Evolutionary conservation across 2,329 filamentous ascomycete species (phyloP), one percentile per base, ranked within the genome.

Genomic region (Alternaria ventricosa): DNA sequence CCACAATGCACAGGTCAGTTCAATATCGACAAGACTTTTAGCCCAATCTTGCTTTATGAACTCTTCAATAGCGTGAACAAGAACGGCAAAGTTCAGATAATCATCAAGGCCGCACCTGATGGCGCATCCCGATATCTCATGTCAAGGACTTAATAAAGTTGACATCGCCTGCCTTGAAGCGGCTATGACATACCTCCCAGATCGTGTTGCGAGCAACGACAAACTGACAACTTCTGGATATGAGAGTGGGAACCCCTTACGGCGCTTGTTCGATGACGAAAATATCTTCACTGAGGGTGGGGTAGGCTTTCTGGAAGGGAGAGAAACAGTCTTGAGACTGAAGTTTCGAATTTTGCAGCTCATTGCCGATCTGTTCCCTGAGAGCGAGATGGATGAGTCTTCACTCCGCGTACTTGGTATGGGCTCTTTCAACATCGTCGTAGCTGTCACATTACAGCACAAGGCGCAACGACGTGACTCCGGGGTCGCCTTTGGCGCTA

Each of bases 351-450:
- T 61, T 9, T 12, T 57, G 15, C 54, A 45, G 12, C 27, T 61
- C 2, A 10, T 61, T 2, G 15, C 54, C 12, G 22, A 51, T 20
- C 15, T 33, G 5, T 61, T 61, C 10, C 36, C 54, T 5, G 11
- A n/a, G 5, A n/a, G 15, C 5, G 27, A 57, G 36, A 57, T 50
- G 1, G 36, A 49, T 8, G 28, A 60, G 9, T 11, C 28, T 3
- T 18, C 23, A 1, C 33, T 61, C 25, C 5, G 22, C 3, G 10
- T 25, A 2, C 46, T 64, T 15, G 61, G 61, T 0, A 20, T 43
- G 15, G 53, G 61, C 3, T 61, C 61, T 5, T 64, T 20, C 18
- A 64, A 61, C 11, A 25, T 55, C 2, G 58, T 61, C 1, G 18
- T 64, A 18, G 53, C 57, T 6, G 22, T 61, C 12, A 55, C 25